Percentiles rank a stretch among this genome's conserved stretches.
These are phyloP conservation scores for Acorus gramineus DNA, from an alignment of 106 monocot species.

Conservation along the genomic window DNA sequence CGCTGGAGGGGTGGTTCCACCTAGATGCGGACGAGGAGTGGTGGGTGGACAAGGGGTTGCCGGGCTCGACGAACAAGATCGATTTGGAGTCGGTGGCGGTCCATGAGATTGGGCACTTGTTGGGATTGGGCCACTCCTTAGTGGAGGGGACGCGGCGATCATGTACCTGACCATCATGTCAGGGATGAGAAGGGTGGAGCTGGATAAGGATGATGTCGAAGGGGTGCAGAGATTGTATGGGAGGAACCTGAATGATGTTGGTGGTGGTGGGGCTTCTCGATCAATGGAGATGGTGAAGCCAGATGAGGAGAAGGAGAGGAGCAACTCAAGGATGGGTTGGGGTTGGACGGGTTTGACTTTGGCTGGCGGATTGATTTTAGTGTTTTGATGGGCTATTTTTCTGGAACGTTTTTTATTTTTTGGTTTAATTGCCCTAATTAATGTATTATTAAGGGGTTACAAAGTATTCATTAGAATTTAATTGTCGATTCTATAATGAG, in stretches of 20 bases:
- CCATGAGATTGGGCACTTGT: slow-evolving; percentile 81
- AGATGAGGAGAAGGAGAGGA: too few relatives aligned
- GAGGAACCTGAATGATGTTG: slow-evolving; percentile 48
- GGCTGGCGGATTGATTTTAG: too few relatives aligned
- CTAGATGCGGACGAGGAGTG: slow-evolving; percentile 74
- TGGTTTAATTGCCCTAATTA: too few relatives aligned
- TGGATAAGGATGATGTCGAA: slow-evolving; percentile 41
- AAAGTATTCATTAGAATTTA: too few relatives aligned
- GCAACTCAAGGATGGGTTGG: too few relatives aligned
- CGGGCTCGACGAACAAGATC: slow-evolving; percentile 26
- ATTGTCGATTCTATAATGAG: too few relatives aligned
- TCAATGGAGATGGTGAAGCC: too few relatives aligned
- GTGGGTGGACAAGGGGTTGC: slow-evolving; percentile 43
- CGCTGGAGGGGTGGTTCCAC: slow-evolving; percentile 81
- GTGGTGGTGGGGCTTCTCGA: too few relatives aligned
- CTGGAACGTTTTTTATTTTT: too few relatives aligned
- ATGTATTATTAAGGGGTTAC: too few relatives aligned
- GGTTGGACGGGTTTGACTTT: too few relatives aligned
- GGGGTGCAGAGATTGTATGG: slow-evolving; percentile 84
- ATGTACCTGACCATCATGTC: slow-evolving; percentile 54
- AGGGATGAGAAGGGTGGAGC: slow-evolving; percentile 46
- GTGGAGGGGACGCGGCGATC: slow-evolving; percentile 36
- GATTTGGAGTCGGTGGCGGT: slow-evolving; percentile 94
- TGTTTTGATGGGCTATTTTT: too few relatives aligned
- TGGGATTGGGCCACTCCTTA: slow-evolving; percentile 61